These are phyloP conservation scores for rapeseed (Brassica napus) DNA, from an alignment of 345 rosid species.

Conservation along the genomic window DNA sequence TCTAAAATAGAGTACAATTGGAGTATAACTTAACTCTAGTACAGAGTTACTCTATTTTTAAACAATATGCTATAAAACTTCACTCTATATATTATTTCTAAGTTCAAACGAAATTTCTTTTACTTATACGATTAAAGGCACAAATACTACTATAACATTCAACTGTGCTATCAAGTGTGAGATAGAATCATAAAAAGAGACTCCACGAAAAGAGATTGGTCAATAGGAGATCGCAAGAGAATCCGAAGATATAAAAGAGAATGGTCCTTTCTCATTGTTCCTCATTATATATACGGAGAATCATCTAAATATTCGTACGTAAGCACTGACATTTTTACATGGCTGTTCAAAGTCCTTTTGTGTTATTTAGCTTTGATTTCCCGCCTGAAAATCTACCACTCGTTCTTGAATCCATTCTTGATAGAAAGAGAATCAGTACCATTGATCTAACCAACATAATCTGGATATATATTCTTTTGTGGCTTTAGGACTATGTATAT, in stretches of 20 bases:
- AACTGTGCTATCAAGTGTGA: constrained; percentile 8
- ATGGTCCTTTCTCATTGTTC: constrained; percentile 21
- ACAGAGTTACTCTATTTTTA: too few species aligned
- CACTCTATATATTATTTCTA: neutral
- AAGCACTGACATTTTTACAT: constrained; percentile 7
- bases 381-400: constrained; percentile 8
- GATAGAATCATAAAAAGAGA: constrained; percentile 3
- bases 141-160: neutral
- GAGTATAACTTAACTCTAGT: too few species aligned
- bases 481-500: neutral
- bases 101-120: neutral
- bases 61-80: neutral
- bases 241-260: constrained; percentile 13
- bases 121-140: neutral
- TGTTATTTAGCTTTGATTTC: constrained; percentile 20
- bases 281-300: neutral
- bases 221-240: constrained; percentile 3
- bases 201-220: constrained; percentile 9
- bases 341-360: constrained; percentile 6
- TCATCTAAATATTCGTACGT: neutral
- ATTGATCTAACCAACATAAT: constrained; percentile 20
- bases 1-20: too few species aligned
- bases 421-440: constrained; percentile 26
- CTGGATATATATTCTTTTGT: neutral
- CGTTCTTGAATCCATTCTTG: constrained; percentile 19